Evolutionary conservation across 208 protist species (phyloP).

Genomic region (Crithidia bombi): DNA sequence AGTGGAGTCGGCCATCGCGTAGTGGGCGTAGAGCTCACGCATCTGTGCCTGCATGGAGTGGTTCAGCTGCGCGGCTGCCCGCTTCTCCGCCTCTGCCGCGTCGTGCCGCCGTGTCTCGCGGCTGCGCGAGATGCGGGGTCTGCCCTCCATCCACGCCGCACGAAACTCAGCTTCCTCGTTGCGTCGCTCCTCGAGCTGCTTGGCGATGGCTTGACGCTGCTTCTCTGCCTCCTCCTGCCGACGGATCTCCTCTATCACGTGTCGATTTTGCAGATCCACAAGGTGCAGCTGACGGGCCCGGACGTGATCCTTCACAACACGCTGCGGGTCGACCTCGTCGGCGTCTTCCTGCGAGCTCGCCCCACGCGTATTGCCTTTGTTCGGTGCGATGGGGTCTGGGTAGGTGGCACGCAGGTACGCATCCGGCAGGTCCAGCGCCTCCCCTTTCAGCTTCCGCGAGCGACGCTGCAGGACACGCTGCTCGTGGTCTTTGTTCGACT

Average conservation of each 20-base stretch:
- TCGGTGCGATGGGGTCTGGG: conserved; percentile 25
- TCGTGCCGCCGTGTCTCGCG: conserved; percentile 24
- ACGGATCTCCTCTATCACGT: conserved; percentile 21
- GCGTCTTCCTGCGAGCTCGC: not conserved
- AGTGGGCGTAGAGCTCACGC: conserved; percentile 27
- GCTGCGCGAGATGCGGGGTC: conserved; percentile 28
- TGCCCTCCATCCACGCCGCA: conserved; percentile 28
- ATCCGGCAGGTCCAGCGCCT: conserved; percentile 51
- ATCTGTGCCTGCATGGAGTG: conserved; percentile 3
- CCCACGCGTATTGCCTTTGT: conserved; percentile 8
- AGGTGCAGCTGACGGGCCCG: conserved; percentile 21
- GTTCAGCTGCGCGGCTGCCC: not conserved
- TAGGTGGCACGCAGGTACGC: conserved; percentile 47
- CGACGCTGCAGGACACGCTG: conserved; percentile 30
- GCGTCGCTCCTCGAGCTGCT: conserved; percentile 23
- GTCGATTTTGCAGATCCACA: conserved; percentile 13
- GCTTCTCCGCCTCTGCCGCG: conserved; percentile 10
- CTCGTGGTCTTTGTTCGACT: conserved; percentile 14
- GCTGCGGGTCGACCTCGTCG: conserved; percentile 21
- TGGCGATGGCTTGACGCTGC: conserved; percentile 17
- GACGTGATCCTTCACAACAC: conserved; percentile 24
- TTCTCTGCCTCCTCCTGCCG: conserved; percentile 36
- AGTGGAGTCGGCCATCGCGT: conserved; percentile 15
- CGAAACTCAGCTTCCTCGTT: conserved; percentile 11
- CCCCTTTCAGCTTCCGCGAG: conserved; percentile 33